Percentiles rank a stretch among this genome's conserved stretches.
Conservation (phyloP, 768 basidiomycete genomes). For the Trametes cinnabarina region DNA sequence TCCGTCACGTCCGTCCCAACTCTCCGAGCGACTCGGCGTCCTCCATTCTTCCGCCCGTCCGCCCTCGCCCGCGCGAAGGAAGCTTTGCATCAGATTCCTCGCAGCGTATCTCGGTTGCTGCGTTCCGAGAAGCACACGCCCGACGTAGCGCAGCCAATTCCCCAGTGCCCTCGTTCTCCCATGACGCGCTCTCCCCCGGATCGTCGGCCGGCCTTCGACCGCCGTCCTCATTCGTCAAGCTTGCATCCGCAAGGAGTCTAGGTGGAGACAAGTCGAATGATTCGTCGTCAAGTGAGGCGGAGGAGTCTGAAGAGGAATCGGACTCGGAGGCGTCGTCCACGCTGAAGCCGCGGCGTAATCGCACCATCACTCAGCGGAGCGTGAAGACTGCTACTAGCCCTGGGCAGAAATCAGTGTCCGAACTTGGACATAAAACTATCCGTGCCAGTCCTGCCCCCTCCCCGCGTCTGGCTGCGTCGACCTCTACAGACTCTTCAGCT, state of each 20-base stretch:
- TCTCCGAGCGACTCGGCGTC: conserved; percentile 36
- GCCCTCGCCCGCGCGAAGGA: conserved; percentile 50
- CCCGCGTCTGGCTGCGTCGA: conserved; percentile 19
- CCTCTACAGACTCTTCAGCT: conserved; percentile 12
- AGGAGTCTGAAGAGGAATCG: conserved; percentile 36
- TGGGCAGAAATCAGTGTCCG: conserved; percentile 24
- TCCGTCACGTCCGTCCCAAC: conserved; percentile 61
- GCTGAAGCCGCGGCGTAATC: conserved; percentile 34
- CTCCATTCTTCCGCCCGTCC: conserved; percentile 25
- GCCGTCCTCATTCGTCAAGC: conserved; percentile 20
- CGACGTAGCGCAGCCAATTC: conserved; percentile 61
- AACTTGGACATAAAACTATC: conserved; percentile 26
- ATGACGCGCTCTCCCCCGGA: conserved; percentile 19
- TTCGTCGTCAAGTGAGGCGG: conserved; percentile 24
- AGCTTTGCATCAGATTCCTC: conserved; percentile 63
- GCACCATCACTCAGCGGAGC: conserved; percentile 32
- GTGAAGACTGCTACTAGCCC: conserved; percentile 5
- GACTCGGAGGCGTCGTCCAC: conserved; percentile 29
- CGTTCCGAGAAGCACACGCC: conserved; percentile 77
- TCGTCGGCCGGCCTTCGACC: conserved; percentile 22
- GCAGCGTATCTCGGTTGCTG: conserved; percentile 77
- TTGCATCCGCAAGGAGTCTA: conserved; percentile 4
- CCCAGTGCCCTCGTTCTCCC: conserved; percentile 46
- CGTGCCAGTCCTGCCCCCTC: conserved; percentile 6
- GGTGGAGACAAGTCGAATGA: conserved; percentile 4